phyloP scores from a whole-genome alignment of 192 early-diverging fungal species.

The Coemansia sp. region DNA sequence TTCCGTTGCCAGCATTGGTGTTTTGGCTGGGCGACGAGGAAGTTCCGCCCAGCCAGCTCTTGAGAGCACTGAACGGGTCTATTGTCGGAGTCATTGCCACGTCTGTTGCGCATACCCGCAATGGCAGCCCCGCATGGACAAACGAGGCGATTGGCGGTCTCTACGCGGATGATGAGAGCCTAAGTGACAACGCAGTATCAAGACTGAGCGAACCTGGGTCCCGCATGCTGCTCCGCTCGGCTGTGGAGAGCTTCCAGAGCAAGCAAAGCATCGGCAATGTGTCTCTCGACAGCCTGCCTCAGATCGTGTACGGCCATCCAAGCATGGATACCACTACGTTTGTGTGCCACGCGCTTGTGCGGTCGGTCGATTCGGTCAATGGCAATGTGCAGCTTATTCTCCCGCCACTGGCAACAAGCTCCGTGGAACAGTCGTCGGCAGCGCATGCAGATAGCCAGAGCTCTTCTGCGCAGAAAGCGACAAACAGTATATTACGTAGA shows the following conservation, averaged over 20 bases:
- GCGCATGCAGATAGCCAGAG: background rate
- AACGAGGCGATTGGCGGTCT: constrained; percentile 18
- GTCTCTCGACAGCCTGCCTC: constrained; percentile 21
- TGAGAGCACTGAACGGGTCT: constrained; percentile 82
- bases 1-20: constrained; percentile 65
- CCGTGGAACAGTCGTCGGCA: background rate
- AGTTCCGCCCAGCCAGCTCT: constrained; percentile 74
- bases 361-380: constrained; percentile 62
- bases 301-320: constrained; percentile 50
- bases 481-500: constrained; percentile 14
- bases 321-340: constrained; percentile 55
- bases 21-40: constrained; percentile 74
- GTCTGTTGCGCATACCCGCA: constrained; percentile 16
- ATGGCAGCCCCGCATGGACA: constrained; percentile 35
- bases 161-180: constrained; percentile 16
- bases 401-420: constrained; percentile 37
- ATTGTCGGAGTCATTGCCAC: constrained; percentile 74
- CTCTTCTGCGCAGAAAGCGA: too few species aligned
- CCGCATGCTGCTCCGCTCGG: constrained; percentile 18
- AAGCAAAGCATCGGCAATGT: background rate
- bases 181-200: constrained; percentile 32
- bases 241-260: background rate
- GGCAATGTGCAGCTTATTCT: constrained; percentile 61
- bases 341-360: constrained; percentile 64
- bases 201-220: constrained; percentile 42